Base-by-base conservation (phyloP, 495 filamentous ascomycete genomes). In the Friedmanniomyces endolithicus region DNA sequence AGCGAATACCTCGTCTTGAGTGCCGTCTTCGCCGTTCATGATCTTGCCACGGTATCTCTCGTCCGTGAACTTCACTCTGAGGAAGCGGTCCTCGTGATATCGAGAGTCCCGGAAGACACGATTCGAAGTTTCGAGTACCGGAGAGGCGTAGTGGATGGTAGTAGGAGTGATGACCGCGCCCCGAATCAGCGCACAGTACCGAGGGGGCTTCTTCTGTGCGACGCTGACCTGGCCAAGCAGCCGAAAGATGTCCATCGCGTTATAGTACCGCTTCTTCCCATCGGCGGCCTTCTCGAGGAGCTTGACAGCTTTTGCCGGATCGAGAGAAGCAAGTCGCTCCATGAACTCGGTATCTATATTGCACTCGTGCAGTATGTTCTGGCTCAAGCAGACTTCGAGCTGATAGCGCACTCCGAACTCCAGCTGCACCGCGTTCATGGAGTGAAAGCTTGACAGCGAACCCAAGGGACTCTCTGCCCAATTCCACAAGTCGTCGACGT, bases 61-160 rank as follows among this genome's bases (percentile, higher is more conserved):
- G 54, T 96, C 92, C 0, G 82, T 84, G 64, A 99, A 96, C 56
- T 88, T 83, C 20, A 97, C 82, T 2, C 92, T 82, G n/a, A 98
- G 72, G 55, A 98, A 98, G 9, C 83, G 79, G 63, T 95, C 88
- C n/a, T 74, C 68, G 48, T 83, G 67, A 37, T 80, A 68, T 6
- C 72, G 67, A 65, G 82, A 94, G 11, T 82, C 74, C 34, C 92
- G 78, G 25, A 94, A 77, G 3, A 98, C 81, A 7, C 90, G 79
- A 62, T 98, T 98, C 0, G 90, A 88, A 0, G 81, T 86, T 61
- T 98, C 92, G 0, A 94, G 78, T 0, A 75, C 78, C 0, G 94
- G 89, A 0, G 81, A 84, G 53, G 74, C 81, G 60, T 84, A 88
- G 63, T 84, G 82, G 4, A 98, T 74, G 6, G 82, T 88, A 0